These are phyloP conservation scores for Salix koriyanagi DNA, from an alignment of 345 rosid species.

Conservation along the genomic window DNA sequence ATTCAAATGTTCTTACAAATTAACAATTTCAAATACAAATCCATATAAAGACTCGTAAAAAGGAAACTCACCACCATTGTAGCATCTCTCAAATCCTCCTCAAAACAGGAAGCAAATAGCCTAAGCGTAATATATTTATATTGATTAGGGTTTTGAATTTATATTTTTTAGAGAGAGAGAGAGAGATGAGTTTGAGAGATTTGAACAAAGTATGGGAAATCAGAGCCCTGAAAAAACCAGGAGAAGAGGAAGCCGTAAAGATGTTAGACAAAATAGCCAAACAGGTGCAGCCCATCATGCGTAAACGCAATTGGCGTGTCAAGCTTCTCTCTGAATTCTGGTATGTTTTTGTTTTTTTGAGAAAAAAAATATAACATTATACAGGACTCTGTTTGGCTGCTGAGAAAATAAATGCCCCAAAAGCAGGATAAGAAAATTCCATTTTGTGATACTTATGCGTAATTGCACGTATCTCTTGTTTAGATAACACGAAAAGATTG, in stretches of 20 bases:
- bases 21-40: too few species aligned
- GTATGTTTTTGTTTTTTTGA: conserved; percentile 8
- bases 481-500: too few species aligned
- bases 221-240: conserved; percentile 63
- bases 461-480: too few species aligned
- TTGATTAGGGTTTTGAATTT: conserved; percentile 1
- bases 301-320: conserved; percentile 52
- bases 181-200: conserved; percentile 35
- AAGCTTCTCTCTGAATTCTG: conserved; percentile 47
- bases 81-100: background rate
- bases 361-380: background rate
- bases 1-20: too few species aligned
- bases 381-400: background rate
- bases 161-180: background rate
- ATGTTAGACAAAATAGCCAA: conserved; percentile 59
- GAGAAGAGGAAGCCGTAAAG: conserved; percentile 63
- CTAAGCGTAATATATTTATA: background rate
- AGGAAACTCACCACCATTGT: too few species aligned
- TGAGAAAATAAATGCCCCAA: too few species aligned
- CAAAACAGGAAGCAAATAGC: background rate
- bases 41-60: too few species aligned
- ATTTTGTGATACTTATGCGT: too few species aligned
- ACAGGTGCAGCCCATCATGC: conserved; percentile 60
- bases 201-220: conserved; percentile 68
- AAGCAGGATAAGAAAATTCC: too few species aligned